Evolutionary conservation across 148 eudicot species (phyloP), one percentile per base, ranked within the genome.

Genomic region (Heliosperma pusillum): DNA sequence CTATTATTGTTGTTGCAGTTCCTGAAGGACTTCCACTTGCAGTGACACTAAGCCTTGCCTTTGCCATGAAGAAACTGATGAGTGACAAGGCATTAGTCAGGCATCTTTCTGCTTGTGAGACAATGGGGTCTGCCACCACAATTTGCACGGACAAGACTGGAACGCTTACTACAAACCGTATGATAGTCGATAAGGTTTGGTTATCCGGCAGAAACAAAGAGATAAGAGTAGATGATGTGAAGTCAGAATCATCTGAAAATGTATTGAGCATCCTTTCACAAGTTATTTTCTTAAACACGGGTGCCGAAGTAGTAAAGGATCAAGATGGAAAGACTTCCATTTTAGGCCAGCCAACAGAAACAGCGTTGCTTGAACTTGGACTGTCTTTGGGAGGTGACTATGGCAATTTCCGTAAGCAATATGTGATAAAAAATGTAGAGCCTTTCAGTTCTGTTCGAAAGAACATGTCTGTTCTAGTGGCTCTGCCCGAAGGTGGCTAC

Each of bases 1-100:
- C 99, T 30, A 90, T 92, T 22, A 83, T 96, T 65, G 97, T 96
- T 59, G 99, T 96, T 74, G 99, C 97, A 20, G 99, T 96, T 68
- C 99, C 99, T 42, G 99, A 96, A 83, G 99, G 97, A 57, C 75
- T 96, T 44, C 99, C 99, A 20, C 79, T 96, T 78, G 99, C 97
- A 16, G 99, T 96, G 80, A 96, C 99, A 25, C 83, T 94, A 29
- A 94, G 97, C 72, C 96, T 94, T 83, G 97, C 98, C 15, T 94
- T 94, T 82, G 99, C 99, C 7, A 92, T 92, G 97, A 92, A 92
- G 81, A 87, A 92, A 69, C 78, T 95, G 71, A 95, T 95, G 96
- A 84, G 62, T 53, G 90, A 95, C 52, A 92, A 78, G 76, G 97
- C 96, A 70, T 82, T 95, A 8, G 97, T 95, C 44, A 88, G 94